Conservation (phyloP, 2,329 filamentous ascomycete species). For the Sporothrix globosa region DNA sequence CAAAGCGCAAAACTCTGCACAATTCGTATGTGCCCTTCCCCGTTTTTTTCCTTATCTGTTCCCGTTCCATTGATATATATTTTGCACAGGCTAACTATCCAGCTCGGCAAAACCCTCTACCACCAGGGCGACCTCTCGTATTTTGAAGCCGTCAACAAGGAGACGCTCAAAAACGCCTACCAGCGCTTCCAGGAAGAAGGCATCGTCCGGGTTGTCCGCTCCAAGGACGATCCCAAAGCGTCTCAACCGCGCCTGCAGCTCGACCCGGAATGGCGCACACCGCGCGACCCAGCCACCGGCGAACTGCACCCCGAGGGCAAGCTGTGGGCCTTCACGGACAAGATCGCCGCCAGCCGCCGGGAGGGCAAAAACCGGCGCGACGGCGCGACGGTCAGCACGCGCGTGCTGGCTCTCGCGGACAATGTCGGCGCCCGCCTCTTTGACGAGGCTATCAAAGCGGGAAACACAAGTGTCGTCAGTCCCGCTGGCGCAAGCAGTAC, state of each 20-base stretch:
- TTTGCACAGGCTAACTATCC: slow-evolving; percentile 14
- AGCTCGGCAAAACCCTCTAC: slow-evolving; percentile 94
- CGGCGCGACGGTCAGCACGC: slow-evolving; percentile 80
- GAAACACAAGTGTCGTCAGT: slow-evolving; percentile 41
- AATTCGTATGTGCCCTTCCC: slow-evolving; percentile 62
- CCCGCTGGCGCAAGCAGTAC: slow-evolving; percentile 31
- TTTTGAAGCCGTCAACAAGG: slow-evolving; percentile 98
- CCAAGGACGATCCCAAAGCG: slow-evolving; percentile 65
- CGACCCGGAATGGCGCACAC: slow-evolving; percentile 73
- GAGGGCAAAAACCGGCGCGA: slow-evolving; percentile 98
- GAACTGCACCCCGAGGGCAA: slow-evolving; percentile 69
- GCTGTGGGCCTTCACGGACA: slow-evolving; percentile 89
- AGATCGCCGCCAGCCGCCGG: slow-evolving; percentile 77
- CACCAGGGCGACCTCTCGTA: slow-evolving; percentile 97
- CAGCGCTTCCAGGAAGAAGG: slow-evolving; percentile 86
- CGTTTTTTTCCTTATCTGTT: not conserved
- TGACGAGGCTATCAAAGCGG: slow-evolving; percentile 53
- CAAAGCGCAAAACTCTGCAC: slow-evolving; percentile 78
- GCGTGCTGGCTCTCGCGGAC: slow-evolving; percentile 79
- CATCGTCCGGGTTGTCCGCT: slow-evolving; percentile 75
- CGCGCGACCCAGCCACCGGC: slow-evolving; percentile 64
- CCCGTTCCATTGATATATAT: not conserved
- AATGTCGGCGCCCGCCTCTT: slow-evolving; percentile 72
- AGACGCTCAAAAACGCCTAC: slow-evolving; percentile 93
- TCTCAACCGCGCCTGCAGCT: slow-evolving; percentile 66